A percentile compares a stretch with the other conserved stretches of the same genome.
Evolutionary conservation across 2,329 filamentous ascomycete genomes (phyloP).

Genomic region (Pleoardoris graminearum): DNA sequence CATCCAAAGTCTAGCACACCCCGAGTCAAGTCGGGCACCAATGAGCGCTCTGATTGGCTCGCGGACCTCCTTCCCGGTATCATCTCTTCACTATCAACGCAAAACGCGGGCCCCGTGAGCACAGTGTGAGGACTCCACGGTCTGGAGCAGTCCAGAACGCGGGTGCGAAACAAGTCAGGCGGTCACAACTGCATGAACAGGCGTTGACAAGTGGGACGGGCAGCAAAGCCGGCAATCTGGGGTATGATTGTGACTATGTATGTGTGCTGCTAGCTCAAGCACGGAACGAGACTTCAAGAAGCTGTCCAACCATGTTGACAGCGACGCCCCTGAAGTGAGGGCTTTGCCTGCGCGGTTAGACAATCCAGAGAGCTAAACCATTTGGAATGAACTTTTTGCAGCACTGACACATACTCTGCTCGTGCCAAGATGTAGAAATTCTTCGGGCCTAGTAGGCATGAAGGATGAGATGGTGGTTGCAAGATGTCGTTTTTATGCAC

Average conservation of each 20-base stretch:
- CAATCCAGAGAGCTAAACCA: too few relatives aligned
- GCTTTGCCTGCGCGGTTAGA: too few relatives aligned
- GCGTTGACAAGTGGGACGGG: not conserved
- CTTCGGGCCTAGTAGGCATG: not conserved
- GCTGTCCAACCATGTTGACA: too few relatives aligned
- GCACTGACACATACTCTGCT: too few relatives aligned
- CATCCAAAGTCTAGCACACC: not conserved
- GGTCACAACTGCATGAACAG: not conserved
- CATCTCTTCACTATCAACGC: not conserved
- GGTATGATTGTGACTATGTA: not conserved
- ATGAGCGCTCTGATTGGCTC: not conserved
- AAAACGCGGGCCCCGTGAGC: not conserved
- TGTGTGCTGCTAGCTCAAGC: not conserved
- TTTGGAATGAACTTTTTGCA: too few relatives aligned
- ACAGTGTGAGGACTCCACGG: not conserved
- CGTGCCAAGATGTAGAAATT: too few relatives aligned
- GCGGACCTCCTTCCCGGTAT: not conserved
- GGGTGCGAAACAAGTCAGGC: too few relatives aligned
- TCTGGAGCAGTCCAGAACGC: constrained; percentile 1
- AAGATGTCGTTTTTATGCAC: too few relatives aligned
- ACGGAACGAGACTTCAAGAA: too few relatives aligned
- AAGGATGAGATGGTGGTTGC: not conserved
- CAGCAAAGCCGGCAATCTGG: not conserved
- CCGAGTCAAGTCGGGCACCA: not conserved
- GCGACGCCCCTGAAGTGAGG: too few relatives aligned